A percentile compares a stretch with the other conserved stretches of the same genome.
Conservation (phyloP, 2,329 filamentous ascomycete species). For the Talaromyces pinophilus region DNA sequence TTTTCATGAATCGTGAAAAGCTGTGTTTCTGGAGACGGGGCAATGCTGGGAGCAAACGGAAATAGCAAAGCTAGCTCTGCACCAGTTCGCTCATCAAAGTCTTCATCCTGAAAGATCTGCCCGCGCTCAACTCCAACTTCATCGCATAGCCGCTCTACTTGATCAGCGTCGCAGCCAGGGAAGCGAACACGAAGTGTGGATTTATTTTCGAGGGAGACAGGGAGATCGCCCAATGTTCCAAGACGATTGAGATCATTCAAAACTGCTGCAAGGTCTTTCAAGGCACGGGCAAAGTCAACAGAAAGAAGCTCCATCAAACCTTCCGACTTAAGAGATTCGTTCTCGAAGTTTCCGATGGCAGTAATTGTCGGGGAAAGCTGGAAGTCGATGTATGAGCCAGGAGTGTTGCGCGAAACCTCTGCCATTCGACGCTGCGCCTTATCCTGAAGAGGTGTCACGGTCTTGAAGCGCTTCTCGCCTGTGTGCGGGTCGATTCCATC, state of each 20-base stretch:
- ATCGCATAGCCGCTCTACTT: slow-evolving; percentile 78
- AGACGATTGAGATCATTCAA: slow-evolving; percentile 80
- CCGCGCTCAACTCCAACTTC: slow-evolving; percentile 85
- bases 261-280: slow-evolving; percentile 78
- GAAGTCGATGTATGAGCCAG: slow-evolving; percentile 88
- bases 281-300: slow-evolving; percentile 80
- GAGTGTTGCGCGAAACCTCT: slow-evolving; percentile 52
- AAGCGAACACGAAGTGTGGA: slow-evolving; percentile 79
- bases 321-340: slow-evolving; percentile 72
- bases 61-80: slow-evolving; percentile 77
- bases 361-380: slow-evolving; percentile 85
- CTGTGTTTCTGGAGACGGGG: slow-evolving; percentile 45
- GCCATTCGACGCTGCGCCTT: slow-evolving; percentile 69
- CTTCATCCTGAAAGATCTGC: slow-evolving; percentile 73
- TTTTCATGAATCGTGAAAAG: slow-evolving; percentile 47
- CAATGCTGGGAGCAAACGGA: slow-evolving; percentile 73
- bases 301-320: slow-evolving; percentile 83
- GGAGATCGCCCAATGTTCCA: slow-evolving; percentile 76
- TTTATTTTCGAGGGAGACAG: slow-evolving; percentile 69
- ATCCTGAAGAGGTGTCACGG: slow-evolving; percentile 73
- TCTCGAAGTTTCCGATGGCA: slow-evolving; percentile 64
- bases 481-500: slow-evolving; percentile 69
- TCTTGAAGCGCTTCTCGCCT: slow-evolving; percentile 77
- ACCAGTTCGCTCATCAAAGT: slow-evolving; percentile 68
- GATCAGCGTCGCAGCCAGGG: slow-evolving; percentile 81